Conservation (phyloP, 225 moss, liverwort and hornwort genomes). For the Pseudisothecium myosuroides region DNA sequence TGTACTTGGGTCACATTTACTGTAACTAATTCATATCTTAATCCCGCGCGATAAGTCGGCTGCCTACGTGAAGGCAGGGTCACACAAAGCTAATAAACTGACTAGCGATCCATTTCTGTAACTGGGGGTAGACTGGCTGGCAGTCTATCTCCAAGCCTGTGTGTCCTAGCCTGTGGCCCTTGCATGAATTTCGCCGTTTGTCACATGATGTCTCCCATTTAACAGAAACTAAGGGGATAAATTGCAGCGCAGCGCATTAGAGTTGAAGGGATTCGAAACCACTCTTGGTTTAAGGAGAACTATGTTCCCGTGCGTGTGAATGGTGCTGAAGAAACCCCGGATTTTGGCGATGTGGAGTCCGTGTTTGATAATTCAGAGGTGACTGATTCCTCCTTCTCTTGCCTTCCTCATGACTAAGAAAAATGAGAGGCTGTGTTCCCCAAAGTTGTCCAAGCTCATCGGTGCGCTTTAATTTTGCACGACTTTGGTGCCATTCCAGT, state of each 20-base stretch:
- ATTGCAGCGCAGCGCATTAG: constrained; percentile 73
- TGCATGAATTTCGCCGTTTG: neutral
- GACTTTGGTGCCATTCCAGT: neutral
- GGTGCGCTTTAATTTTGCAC: neutral
- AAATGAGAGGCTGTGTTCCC: neutral
- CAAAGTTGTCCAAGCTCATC: neutral
- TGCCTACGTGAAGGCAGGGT: neutral
- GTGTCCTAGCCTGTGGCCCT: neutral
- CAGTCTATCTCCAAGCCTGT: neutral
- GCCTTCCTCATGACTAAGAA: neutral
- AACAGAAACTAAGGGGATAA: constrained; percentile 28
- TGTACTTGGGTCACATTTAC: neutral
- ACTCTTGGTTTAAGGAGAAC: constrained; percentile 69
- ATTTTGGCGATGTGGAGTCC: constrained; percentile 60
- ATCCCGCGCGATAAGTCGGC: neutral
- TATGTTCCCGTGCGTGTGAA: constrained; percentile 48
- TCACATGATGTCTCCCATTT: neutral
- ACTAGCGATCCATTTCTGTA: neutral
- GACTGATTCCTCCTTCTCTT: neutral
- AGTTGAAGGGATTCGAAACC: constrained; percentile 59
- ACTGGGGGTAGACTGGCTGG: neutral
- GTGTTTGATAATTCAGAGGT: constrained; percentile 80
- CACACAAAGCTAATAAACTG: neutral
- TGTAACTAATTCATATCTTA: neutral
- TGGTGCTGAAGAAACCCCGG: constrained; percentile 34